Conservation (phyloP, 345 rosid genomes). For the Psidium friedrichsthalianum region DNA sequence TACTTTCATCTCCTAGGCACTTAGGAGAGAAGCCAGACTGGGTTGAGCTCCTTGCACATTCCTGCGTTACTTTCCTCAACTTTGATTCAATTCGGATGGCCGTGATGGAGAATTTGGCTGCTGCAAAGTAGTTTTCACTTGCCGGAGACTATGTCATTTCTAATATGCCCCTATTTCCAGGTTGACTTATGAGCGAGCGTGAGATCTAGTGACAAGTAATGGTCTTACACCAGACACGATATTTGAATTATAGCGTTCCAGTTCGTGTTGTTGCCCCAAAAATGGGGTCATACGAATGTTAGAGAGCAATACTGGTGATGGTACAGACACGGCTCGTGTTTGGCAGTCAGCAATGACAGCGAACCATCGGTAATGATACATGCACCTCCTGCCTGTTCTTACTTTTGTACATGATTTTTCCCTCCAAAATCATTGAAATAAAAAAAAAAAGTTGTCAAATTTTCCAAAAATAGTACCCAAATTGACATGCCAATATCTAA, state of each 20-base stretch:
- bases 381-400: background rate
- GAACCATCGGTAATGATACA: background rate
- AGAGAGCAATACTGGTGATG: background rate
- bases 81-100: background rate
- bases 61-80: background rate
- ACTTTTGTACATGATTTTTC: background rate
- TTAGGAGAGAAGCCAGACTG: constrained; percentile 68
- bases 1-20: constrained; percentile 26
- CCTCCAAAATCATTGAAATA: background rate
- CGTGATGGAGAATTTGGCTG: background rate
- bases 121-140: background rate
- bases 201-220: background rate
- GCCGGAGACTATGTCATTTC: background rate
- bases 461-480: background rate
- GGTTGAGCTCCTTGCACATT: constrained; percentile 19
- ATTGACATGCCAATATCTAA: background rate
- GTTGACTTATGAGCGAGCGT: background rate
- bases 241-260: background rate
- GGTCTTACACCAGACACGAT: background rate
- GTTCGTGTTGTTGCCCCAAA: background rate
- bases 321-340: background rate
- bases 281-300: background rate
- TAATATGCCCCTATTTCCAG: background rate
- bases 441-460: background rate
- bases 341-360: background rate